Conservation (phyloP, 2,329 filamentous ascomycete species). For the Sporothrix globosa region DNA sequence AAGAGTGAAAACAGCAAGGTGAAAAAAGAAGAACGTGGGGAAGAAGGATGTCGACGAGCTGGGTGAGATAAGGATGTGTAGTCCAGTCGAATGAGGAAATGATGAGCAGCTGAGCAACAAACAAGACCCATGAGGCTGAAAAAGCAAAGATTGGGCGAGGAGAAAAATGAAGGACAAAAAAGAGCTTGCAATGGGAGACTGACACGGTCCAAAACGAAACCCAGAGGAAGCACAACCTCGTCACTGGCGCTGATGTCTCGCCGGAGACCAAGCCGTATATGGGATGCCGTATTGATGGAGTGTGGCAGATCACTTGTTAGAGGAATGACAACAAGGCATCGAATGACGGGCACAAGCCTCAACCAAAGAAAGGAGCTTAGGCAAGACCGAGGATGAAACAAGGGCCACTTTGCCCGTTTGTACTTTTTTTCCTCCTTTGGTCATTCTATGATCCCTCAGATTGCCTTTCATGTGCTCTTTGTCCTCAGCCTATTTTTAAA, state of each 20-base stretch:
- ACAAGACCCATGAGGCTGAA: not conserved
- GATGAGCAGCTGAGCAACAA: conserved; percentile 24
- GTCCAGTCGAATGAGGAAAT: conserved; percentile 26
- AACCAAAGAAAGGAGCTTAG: conserved; percentile 9
- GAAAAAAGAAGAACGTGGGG: not conserved
- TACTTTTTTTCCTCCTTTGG: not conserved
- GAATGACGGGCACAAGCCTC: not conserved
- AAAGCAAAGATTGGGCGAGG: not conserved
- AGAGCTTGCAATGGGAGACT: not conserved
- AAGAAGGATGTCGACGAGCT: conserved; percentile 14
- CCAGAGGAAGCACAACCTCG: not conserved
- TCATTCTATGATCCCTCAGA: not conserved
- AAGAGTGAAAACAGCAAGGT: not conserved
- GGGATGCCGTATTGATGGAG: conserved; percentile 18
- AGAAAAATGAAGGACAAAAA: not conserved
- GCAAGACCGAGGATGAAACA: conserved; percentile 20
- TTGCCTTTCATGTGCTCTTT: not conserved
- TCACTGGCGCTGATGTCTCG: conserved; percentile 15
- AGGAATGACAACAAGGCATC: not conserved
- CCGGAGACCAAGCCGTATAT: conserved; percentile 14
- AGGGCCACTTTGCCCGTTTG: conserved; percentile 19
- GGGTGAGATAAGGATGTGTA: conserved; percentile 15
- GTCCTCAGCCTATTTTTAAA: conserved; percentile 13
- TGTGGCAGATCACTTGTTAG: conserved; percentile 13
- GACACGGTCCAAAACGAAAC: not conserved